Evolutionary conservation across 352 stramenopile species (phyloP), one percentile per base, ranked within the genome.

Genomic region (Pythium sp.): DNA sequence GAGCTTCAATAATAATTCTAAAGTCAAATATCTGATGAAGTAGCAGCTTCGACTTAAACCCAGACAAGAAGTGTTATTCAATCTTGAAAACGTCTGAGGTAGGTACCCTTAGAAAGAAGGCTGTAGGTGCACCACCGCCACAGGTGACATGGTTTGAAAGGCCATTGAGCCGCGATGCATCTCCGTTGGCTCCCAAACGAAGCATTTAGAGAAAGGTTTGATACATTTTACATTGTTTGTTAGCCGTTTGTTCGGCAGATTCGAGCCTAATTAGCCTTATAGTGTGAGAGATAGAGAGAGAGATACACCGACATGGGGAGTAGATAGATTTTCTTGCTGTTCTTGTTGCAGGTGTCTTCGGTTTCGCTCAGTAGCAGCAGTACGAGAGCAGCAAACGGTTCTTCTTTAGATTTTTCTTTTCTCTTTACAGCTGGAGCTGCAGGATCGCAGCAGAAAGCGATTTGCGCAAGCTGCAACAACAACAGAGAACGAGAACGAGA

Each of bases 391-490:
- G 8, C 20, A 54, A 5, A n/a, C 6, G 20, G 26, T 3, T 54
- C 20, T 14, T 28, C 41, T n/a, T 49, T 18, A 5, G 8, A 5
- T 7, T 22, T 28, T 34, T 28, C 30, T 32, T 5, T 32, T 32
- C 30, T 34, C 14, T n/a, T 57, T 55, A 65, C 14, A 57, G 26
- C 26, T 65, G 47, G 24, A 61, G 55, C 43, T 59, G 26, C 15
- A 64, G 34, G 47, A 32, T 41, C 49, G 18, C 2, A 0, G 60
- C 49, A 28, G 24, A 46, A 18, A 69, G 64, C 14, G 56, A 18
- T 8, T 64, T 69, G 56, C 43, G 57, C 32, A 64, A 24, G 9
- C 53, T 68, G 47, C 15, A 62, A 24, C 28, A 14, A 24, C 28
- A 14, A 43, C 6, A 5, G 28, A 38, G 41, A 49, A 15, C 5